Evolutionary conservation across 345 rosid genomes (phyloP), one percentile per base, ranked within the genome.

Genomic region (Brassica juncea): DNA sequence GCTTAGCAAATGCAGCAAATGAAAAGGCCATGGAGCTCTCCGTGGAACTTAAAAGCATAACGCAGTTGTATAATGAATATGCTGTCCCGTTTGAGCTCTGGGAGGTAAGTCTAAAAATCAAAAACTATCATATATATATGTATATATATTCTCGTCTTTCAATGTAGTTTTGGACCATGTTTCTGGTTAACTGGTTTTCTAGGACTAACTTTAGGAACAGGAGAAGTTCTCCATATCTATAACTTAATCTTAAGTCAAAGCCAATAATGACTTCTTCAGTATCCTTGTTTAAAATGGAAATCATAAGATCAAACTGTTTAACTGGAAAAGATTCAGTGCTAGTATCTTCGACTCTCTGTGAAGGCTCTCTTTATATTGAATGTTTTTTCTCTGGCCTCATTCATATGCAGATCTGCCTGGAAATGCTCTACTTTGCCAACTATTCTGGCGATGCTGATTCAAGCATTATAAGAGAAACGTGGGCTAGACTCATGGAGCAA

Each of bases 31-130:
- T 86, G 83, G 99, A 96, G 88, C 86, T 93, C 69, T 90, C 98
- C 15, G 81, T 84, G 73, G 97, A 95, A 85, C 87, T 91, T 75
- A 95, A 93, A 84, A 95, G 92, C 84, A 89, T 95, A 79, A 95
- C 99, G 52, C 91, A 95, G 83, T 85, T 96, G 71, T 96, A 92
- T 80, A 96, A 93, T 84, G 99, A 96, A 42, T 96, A 88, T 85
- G 97, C 99, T 57, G 98, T 92, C 81, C 98, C 97, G 42, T 96
- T 93, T 83, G 97, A 88, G 82, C 92, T 91, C 73, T 96, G 99
- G 99, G 98, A 93, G 97, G 99, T 91, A 82, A 21, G 62, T 76
- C 63, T 79, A 2, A 55, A 8, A 63, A 37, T 21, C 60, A 54
- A 35, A 4, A 73, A 74, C 74, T 49, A 27, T 49, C 63, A 47